Base-by-base conservation (phyloP, 2,329 filamentous ascomycete species). In the Botrytis hyacinthi region DNA sequence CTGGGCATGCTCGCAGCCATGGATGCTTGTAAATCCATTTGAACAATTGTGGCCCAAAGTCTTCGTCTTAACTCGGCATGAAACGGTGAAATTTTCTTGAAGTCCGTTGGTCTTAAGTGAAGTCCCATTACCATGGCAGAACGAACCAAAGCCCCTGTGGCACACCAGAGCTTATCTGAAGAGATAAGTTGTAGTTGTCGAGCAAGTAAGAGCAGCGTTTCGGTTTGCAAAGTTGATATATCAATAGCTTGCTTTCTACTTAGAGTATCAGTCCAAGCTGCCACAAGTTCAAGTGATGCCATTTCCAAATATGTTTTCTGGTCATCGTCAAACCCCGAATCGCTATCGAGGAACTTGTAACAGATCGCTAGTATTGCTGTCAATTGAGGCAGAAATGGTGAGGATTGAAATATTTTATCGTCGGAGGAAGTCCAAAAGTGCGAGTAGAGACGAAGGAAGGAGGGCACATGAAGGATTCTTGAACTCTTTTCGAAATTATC, bases 51-150 rank as follows among this genome's bases (percentile, higher is more conserved):
- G 12, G 84, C 84, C 88, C 87, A 89, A 3, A 89, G 77, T 4
- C 87, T 83, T 3, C 87, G 83, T 5, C 87, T 84, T 80, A 89
- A 84, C 79, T 90, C 88, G 3, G 84, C 82, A 37, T 83, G 81
- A 67, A 86, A 84, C 0, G 80, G 78, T 6, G 85, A 83, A 82
- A 87, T 85, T n/a, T 83, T 81, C 14, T 82, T 82, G 8, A 88
- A 83, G 70, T 84, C 81, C 40, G 80, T 82, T 0, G 88, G 88
- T 71, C 89, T 87, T 4, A 86, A 84, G 77, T 90, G 87, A 12
- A 89, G 81, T 7, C 88, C 88, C 83, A 88, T 87, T 71, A 84
- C 84, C 80, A 89, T 86, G 71, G 87, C 88, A 20, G 84, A 84
- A 8, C 87, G 83, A n/a, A 88, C 76, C n/a, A 89, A 75, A 16